Evolutionary conservation across 2,329 filamentous ascomycete species (phyloP).

Genomic region (Claviceps sorghi): DNA sequence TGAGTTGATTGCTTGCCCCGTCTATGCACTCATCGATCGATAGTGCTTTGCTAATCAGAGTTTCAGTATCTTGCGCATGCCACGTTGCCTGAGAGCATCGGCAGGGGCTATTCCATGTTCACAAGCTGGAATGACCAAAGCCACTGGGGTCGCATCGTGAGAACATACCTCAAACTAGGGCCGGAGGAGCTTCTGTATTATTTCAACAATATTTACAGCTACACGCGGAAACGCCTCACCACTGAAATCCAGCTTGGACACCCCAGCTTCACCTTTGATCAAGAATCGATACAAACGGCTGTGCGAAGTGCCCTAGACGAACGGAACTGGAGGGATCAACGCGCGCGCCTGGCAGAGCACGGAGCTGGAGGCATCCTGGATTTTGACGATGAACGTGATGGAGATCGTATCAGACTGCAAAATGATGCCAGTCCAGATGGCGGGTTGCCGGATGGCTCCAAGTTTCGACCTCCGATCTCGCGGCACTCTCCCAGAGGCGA

Average conservation of each 20-base stretch:
- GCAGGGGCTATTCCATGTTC: constrained; percentile 18
- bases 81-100: constrained; percentile 11
- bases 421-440: constrained; percentile 25
- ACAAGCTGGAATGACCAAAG: constrained; percentile 23
- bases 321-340: constrained; percentile 19
- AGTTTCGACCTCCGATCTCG: constrained; percentile 16
- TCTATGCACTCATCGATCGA: not conserved
- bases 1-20: constrained; percentile 12
- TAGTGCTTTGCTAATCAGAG: not conserved
- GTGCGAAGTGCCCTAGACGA: constrained; percentile 24
- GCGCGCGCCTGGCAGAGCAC: constrained; percentile 20
- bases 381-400: constrained; percentile 24
- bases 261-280: constrained; percentile 28
- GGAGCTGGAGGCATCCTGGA: constrained; percentile 26
- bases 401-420: constrained; percentile 15
- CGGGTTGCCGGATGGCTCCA: constrained; percentile 17
- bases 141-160: constrained; percentile 24
- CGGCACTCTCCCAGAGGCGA: constrained; percentile 26
- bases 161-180: constrained; percentile 34
- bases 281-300: constrained; percentile 28
- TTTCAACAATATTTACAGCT: constrained; percentile 31
- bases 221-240: constrained; percentile 30
- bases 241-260: constrained; percentile 24
- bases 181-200: constrained; percentile 35
- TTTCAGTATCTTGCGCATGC: constrained; percentile 10